phyloP scores from a whole-genome alignment of 495 filamentous ascomycete genomes.

The Hypoxylon crocopeplum region DNA sequence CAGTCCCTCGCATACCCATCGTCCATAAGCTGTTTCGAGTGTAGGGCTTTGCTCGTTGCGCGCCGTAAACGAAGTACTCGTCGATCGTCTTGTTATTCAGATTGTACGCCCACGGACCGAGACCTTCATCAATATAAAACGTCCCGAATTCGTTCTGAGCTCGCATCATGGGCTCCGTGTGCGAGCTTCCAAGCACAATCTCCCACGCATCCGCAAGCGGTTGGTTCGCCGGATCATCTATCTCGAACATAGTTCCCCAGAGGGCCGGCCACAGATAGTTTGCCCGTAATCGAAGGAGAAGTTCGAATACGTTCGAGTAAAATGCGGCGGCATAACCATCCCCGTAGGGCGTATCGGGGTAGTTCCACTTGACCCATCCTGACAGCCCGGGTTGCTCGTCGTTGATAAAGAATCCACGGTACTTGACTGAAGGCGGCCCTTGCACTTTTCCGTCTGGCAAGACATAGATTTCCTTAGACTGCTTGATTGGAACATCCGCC shows the following conservation, averaged over 20 bases:
- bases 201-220: conserved; percentile 74
- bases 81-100: conserved; percentile 70
- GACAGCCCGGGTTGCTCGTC: conserved; percentile 77
- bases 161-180: conserved; percentile 78
- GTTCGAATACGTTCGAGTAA: conserved; percentile 73
- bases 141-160: conserved; percentile 72
- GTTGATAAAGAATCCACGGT: conserved; percentile 81
- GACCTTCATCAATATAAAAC: conserved; percentile 51
- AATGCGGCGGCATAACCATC: conserved; percentile 68
- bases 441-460: conserved; percentile 61
- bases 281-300: conserved; percentile 70
- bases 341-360: conserved; percentile 57
- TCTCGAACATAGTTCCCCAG: conserved; percentile 74
- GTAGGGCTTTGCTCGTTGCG: conserved; percentile 67
- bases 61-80: conserved; percentile 71
- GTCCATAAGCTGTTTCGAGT: conserved; percentile 69
- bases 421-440: conserved; percentile 70
- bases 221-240: conserved; percentile 72
- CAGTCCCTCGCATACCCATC: conserved; percentile 75
- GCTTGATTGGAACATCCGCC: conserved; percentile 69
- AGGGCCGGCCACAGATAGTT: conserved; percentile 80
- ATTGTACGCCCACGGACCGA: conserved; percentile 70
- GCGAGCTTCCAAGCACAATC: conserved; percentile 73
- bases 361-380: conserved; percentile 66
- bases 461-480: conserved; percentile 63